Conservation (phyloP, 176 grass and related monocot genomes). For the Aechmea fasciata region DNA sequence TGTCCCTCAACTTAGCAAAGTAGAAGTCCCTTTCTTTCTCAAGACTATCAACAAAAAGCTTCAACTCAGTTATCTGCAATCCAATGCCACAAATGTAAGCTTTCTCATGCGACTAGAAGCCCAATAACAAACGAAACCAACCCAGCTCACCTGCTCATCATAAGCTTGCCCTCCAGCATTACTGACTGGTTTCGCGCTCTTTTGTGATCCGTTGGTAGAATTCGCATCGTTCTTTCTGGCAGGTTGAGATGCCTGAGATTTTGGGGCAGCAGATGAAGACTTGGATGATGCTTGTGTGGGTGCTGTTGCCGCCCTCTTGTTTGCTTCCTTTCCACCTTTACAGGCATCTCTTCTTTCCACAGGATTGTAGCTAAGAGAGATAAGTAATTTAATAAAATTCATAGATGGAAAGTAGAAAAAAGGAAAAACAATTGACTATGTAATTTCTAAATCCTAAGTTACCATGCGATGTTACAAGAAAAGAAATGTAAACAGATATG, state of each 20-base stretch:
- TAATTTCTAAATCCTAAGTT: too few relatives aligned
- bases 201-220: conserved; percentile 30
- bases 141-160: conserved; percentile 48
- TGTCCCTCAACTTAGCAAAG: conserved; percentile 84
- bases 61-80: conserved; percentile 81
- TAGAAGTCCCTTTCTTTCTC: conserved; percentile 99
- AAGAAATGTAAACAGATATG: background rate
- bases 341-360: conserved; percentile 72
- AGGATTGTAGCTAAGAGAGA: conserved; percentile 60
- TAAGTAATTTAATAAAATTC: background rate
- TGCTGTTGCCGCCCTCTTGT: conserved; percentile 50
- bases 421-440: too few relatives aligned
- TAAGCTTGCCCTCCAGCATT: conserved; percentile 42
- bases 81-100: background rate
- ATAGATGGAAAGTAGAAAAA: background rate
- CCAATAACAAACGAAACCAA: background rate
- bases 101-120: background rate
- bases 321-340: conserved; percentile 84
- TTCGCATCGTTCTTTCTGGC: conserved; percentile 36
- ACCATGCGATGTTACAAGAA: too few relatives aligned
- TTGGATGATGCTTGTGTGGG: conserved; percentile 41
- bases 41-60: conserved; percentile 75
- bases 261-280: conserved; percentile 35
- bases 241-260: conserved; percentile 36
- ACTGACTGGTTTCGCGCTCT: conserved; percentile 30